phyloP scores from a whole-genome alignment of 1,139 yeast species.

The Diutina scorzettiae region DNA sequence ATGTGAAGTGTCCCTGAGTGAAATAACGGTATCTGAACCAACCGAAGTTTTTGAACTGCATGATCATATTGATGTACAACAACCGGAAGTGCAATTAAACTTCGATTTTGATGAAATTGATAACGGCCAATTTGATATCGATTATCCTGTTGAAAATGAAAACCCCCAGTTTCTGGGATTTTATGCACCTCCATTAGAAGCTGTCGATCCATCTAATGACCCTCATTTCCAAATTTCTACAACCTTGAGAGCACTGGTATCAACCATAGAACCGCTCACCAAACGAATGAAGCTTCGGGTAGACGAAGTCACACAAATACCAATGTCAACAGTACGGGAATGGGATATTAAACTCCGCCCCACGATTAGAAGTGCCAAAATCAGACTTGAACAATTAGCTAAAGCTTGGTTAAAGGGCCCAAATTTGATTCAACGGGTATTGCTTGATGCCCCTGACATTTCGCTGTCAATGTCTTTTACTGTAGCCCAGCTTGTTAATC shows the following conservation, averaged over 20 bases:
- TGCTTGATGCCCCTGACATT: not conserved
- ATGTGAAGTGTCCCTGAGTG: too few relatives aligned
- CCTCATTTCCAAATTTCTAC: slow-evolving; percentile 4
- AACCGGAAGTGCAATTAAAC: not conserved
- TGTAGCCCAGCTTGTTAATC: not conserved
- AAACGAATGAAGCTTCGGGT: too few relatives aligned
- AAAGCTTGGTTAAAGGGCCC: not conserved
- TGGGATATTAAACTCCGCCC: too few relatives aligned
- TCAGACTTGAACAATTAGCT: too few relatives aligned
- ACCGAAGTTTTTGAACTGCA: too few relatives aligned
- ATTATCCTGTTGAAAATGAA: not conserved
- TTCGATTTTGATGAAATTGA: not conserved
- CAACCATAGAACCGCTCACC: too few relatives aligned
- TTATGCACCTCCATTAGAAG: not conserved
- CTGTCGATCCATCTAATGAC: not conserved
- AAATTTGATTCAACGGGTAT: not conserved
- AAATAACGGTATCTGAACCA: too few relatives aligned
- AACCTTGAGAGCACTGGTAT: not conserved
- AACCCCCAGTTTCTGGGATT: not conserved
- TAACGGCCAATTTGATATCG: not conserved
- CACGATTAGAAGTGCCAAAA: too few relatives aligned
- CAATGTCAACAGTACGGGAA: too few relatives aligned
- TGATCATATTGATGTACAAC: too few relatives aligned
- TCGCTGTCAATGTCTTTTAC: not conserved
- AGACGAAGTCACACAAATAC: too few relatives aligned